These are phyloP conservation scores for Penicillium ochrochloron DNA, from an alignment of 495 filamentous ascomycete genomes.

Conservation along the genomic window DNA sequence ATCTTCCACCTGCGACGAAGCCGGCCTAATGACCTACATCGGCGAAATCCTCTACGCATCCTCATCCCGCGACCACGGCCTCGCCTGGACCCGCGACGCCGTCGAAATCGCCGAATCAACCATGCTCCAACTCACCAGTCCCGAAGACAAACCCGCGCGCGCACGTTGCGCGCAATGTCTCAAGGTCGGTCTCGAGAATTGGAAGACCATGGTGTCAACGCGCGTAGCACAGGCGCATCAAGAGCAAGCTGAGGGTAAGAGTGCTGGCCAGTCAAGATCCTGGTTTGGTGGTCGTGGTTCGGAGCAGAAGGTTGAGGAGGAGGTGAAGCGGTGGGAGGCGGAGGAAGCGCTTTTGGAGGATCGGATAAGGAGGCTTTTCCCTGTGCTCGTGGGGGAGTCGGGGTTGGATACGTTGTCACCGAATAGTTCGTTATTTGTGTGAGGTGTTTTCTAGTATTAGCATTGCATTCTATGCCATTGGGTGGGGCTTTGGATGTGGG, in stretches of 20 bases:
- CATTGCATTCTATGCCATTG: neutral
- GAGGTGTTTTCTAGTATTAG: constrained; percentile 20
- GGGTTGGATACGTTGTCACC: constrained; percentile 38
- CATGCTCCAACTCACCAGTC: constrained; percentile 40
- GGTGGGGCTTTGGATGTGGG: neutral
- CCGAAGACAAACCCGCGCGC: constrained; percentile 48
- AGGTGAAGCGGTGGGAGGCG: constrained; percentile 46
- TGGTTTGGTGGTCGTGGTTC: constrained; percentile 54
- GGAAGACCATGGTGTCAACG: constrained; percentile 68
- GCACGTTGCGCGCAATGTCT: constrained; percentile 74
- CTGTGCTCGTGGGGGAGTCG: constrained; percentile 40
- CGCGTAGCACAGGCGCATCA: constrained; percentile 57
- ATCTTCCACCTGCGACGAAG: constrained; percentile 76
- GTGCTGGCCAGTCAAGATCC: constrained; percentile 38
- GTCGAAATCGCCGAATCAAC: constrained; percentile 68
- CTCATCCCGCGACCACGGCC: constrained; percentile 63
- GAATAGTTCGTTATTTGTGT: constrained; percentile 44
- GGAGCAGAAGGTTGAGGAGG: constrained; percentile 30
- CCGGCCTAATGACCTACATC: constrained; percentile 83
- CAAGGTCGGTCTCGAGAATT: constrained; percentile 71
- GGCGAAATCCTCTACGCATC: constrained; percentile 89
- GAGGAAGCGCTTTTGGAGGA: constrained; percentile 49
- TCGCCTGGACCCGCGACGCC: constrained; percentile 84
- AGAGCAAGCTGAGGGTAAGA: constrained; percentile 39
- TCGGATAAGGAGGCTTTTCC: constrained; percentile 36